Evolutionary conservation across 176 grass and related monocot species (phyloP).

Genomic region (Hordeum marinum): DNA sequence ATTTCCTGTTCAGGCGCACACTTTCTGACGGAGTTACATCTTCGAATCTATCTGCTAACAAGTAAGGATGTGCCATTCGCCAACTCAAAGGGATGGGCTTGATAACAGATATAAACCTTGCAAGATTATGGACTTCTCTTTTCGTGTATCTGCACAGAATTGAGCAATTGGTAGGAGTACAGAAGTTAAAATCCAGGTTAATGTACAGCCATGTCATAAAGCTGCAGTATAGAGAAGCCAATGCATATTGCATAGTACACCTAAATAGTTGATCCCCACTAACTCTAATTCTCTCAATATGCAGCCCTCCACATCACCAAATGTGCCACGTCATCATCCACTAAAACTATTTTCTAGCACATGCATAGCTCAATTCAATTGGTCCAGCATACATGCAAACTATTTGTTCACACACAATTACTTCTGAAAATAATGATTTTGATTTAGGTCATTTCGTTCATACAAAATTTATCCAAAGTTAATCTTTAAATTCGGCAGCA

Average conservation of each 20-base stretch:
- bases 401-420: no score
- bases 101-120: slow-evolving; percentile 93
- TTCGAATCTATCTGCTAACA: slow-evolving; percentile 91
- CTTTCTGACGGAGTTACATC: slow-evolving; percentile 82
- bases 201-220: not conserved
- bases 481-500: no score
- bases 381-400: no score
- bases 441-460: no score
- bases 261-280: no score
- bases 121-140: slow-evolving; percentile 95
- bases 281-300: no score
- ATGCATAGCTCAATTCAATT: no score
- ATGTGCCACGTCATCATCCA: no score
- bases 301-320: no score
- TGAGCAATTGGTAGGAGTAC: not conserved
- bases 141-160: slow-evolving; percentile 66
- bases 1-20: slow-evolving; percentile 68
- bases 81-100: slow-evolving; percentile 72
- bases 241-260: not conserved
- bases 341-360: no score
- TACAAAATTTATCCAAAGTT: no score
- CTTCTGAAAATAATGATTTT: no score
- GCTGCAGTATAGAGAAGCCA: not conserved
- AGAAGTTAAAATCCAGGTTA: not conserved
- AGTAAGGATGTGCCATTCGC: slow-evolving; percentile 89